Percentiles rank a stretch among this genome's conserved stretches.
Conservation (phyloP, 805 yeast species). For the Candida mattraensis region DNA sequence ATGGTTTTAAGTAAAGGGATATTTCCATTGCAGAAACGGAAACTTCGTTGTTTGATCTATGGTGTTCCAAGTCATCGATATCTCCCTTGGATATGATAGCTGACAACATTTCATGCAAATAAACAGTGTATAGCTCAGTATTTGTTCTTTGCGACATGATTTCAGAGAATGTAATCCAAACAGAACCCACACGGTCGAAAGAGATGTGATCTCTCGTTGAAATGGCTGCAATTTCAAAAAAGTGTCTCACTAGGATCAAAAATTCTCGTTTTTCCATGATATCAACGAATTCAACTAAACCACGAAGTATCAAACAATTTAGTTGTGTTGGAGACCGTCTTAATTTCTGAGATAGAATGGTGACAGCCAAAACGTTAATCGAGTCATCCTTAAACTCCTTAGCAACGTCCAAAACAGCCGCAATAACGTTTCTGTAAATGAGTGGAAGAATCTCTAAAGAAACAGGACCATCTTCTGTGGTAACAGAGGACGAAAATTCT, state of each 20-base stretch:
- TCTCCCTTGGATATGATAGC: slow-evolving; percentile 78
- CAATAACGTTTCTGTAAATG: slow-evolving; percentile 64
- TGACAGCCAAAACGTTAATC: slow-evolving; percentile 73
- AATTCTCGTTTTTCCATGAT: slow-evolving; percentile 67
- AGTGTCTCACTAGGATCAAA: slow-evolving; percentile 55
- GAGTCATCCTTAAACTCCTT: slow-evolving; percentile 66
- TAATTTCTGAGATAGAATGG: slow-evolving; percentile 79
- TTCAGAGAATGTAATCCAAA: slow-evolving; percentile 48
- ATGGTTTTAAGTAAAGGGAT: slow-evolving; percentile 62
- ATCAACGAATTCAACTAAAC: slow-evolving; percentile 63
- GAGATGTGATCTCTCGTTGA: slow-evolving; percentile 43
- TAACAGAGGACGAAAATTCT: slow-evolving; percentile 13
- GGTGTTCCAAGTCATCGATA: slow-evolving; percentile 67
- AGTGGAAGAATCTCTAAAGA: slow-evolving; percentile 27
- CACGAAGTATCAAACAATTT: slow-evolving; percentile 56
- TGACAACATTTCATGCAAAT: slow-evolving; percentile 64
- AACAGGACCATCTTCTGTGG: slow-evolving; percentile 20
- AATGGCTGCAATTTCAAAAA: slow-evolving; percentile 47
- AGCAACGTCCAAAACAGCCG: slow-evolving; percentile 66
- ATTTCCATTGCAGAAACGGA: slow-evolving; percentile 70
- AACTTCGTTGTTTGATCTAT: slow-evolving; percentile 73
- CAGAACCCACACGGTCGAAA: slow-evolving; percentile 43
- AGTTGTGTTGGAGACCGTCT: slow-evolving; percentile 47
- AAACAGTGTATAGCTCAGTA: slow-evolving; percentile 52
- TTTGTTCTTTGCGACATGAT: slow-evolving; percentile 32